A percentile compares a stretch with the other conserved stretches of the same genome.
Conservation (phyloP, 2,329 filamentous ascomycete genomes). For the Colletotrichum kahawae region DNA sequence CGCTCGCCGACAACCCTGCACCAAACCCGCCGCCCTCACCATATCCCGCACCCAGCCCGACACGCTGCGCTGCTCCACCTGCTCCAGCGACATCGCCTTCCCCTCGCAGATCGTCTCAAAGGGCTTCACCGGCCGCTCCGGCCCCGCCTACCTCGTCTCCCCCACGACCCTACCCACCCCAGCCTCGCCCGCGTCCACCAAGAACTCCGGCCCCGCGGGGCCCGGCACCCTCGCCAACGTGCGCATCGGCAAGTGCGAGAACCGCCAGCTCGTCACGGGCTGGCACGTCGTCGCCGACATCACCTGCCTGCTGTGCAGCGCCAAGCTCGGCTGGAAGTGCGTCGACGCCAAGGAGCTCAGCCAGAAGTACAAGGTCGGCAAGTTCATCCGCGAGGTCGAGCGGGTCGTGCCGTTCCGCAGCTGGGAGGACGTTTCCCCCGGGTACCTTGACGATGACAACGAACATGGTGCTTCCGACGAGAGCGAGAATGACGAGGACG, state of each 20-base stretch:
- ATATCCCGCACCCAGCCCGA: slow-evolving; percentile 53
- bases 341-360: slow-evolving; percentile 63
- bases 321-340: slow-evolving; percentile 72
- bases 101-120: slow-evolving; percentile 67
- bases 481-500: background rate
- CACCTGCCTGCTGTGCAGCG: slow-evolving; percentile 58
- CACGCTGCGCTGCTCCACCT: slow-evolving; percentile 63
- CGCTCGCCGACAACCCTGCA: background rate
- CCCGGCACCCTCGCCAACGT: slow-evolving; percentile 55
- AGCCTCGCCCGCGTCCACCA: slow-evolving; percentile 7
- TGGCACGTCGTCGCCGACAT: slow-evolving; percentile 70
- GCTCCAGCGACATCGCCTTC: slow-evolving; percentile 66
- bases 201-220: slow-evolving; percentile 24
- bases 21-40: slow-evolving; percentile 26
- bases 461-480: background rate
- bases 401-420: slow-evolving; percentile 55
- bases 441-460: background rate
- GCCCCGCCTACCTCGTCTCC: no score
- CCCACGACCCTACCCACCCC: slow-evolving; percentile 32
- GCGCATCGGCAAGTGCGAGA: slow-evolving; percentile 57
- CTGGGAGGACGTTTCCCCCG: slow-evolving; percentile 54
- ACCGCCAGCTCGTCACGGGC: slow-evolving; percentile 65
- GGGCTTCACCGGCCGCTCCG: slow-evolving; percentile 67
- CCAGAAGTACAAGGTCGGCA: slow-evolving; percentile 72
- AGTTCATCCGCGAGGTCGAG: slow-evolving; percentile 70